phyloP scores from a whole-genome alignment of 2,329 filamentous ascomycete species.

The Penicillium sp. region DNA sequence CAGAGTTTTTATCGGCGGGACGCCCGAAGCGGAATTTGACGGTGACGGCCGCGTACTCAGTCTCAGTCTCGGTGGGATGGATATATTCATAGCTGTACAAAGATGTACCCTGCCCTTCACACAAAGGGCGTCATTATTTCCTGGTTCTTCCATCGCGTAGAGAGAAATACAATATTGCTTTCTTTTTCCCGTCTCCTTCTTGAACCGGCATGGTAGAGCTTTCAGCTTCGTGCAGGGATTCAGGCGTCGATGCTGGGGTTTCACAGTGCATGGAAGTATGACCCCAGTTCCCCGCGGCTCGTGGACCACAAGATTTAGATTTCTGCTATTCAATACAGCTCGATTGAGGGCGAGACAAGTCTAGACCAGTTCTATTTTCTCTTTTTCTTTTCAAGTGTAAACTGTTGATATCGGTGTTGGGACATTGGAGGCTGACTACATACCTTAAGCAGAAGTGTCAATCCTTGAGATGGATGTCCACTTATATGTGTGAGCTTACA shows the following conservation, averaged over 20 bases:
- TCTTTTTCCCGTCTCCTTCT: neutral
- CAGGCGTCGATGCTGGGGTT: slow-evolving; percentile 7
- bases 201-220: neutral
- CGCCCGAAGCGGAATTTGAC: slow-evolving; percentile 18
- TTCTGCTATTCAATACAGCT: slow-evolving; percentile 12
- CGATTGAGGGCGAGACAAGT: slow-evolving; percentile 3
- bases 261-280: slow-evolving; percentile 20
- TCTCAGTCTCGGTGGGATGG: neutral
- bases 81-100: neutral
- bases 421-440: neutral
- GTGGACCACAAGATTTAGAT: slow-evolving; percentile 18
- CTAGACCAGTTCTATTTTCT: neutral
- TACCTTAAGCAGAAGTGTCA: no score
- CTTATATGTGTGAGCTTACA: neutral
- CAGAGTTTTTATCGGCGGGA: slow-evolving; percentile 7
- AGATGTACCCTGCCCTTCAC: neutral
- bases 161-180: neutral
- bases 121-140: neutral
- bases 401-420: neutral
- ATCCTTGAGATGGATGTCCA: no score
- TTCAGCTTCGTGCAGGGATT: slow-evolving; percentile 1
- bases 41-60: slow-evolving; percentile 1
- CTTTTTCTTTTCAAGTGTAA: neutral
- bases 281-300: slow-evolving; percentile 23
- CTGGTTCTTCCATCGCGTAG: neutral